These are phyloP conservation scores for Ophiostoma perfectum DNA, from an alignment of 2,329 filamentous ascomycete species.

Conservation along the genomic window DNA sequence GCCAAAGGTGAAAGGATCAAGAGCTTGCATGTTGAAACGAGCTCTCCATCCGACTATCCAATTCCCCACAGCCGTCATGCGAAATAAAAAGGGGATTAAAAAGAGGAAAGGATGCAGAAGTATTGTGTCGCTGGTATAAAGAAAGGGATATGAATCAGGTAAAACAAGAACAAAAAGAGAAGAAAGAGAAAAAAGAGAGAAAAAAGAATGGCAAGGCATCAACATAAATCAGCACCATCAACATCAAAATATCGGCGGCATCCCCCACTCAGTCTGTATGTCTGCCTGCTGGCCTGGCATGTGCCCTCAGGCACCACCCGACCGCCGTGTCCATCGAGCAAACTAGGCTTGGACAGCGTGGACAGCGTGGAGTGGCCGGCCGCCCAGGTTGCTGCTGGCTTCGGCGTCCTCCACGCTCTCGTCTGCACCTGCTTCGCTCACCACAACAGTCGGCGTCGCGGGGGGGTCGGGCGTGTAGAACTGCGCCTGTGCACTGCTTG, in stretches of 20 bases:
- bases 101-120: background rate
- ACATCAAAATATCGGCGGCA: background rate
- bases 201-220: background rate
- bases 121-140: background rate
- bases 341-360: slow-evolving; percentile 19
- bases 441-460: slow-evolving; percentile 29
- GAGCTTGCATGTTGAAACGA: background rate
- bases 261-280: background rate
- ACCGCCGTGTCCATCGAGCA: slow-evolving; percentile 8
- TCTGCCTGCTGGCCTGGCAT: background rate
- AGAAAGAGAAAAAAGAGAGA: background rate
- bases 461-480: slow-evolving; percentile 43
- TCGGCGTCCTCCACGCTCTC: background rate
- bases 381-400: background rate
- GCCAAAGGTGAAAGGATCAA: background rate
- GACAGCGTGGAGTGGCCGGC: slow-evolving; percentile 17
- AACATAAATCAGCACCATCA: slow-evolving; percentile 3
- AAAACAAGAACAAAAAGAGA: background rate
- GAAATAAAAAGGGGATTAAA: background rate
- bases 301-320: too few relatives aligned
- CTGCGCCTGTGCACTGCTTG: slow-evolving; percentile 31
- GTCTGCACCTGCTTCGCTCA: slow-evolving; percentile 2
- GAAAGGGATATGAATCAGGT: slow-evolving; percentile 8
- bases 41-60: slow-evolving; percentile 5
- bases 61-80: background rate